Evolutionary conservation across 352 stramenopile species (phyloP), one percentile per base, ranked within the genome.

Genomic region (Thalassiosira mediterranea): DNA sequence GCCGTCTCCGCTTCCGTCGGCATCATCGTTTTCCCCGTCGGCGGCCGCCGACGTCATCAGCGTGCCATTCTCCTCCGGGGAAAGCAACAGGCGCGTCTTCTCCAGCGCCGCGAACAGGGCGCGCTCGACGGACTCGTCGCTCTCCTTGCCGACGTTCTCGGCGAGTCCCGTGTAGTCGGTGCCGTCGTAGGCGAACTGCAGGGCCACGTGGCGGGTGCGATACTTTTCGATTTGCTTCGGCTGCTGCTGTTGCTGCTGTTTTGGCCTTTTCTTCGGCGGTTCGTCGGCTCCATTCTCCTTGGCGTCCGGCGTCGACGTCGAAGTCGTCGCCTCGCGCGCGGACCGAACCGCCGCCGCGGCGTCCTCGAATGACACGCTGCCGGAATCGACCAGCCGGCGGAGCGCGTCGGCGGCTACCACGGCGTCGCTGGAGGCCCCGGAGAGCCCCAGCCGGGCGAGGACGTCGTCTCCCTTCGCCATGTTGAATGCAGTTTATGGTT

Each of bases 91-190:
- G 53, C 95, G 92, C 5, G 95, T 94, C 77, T 94, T 96, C 42
- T 93, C 75, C 2, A 99, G 84, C 23, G 96, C 96, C n/a, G 94
- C 86, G 81, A 99, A 96, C 2, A 99, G 77, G 76, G 95, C 93
- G 29, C 86, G 85, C 79, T 99, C 96, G 26, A 99, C 90, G 0
- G 95, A 98, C 53, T 98, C 86, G 47, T 97, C 93, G 60, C 92
- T 93, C 17, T 79, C 70, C 76, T 95, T 89, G 37, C 95, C 91
- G 2, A 93, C 34, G 71, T 92, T 92, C 67, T 93, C 70, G 8
- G 89, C 84, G 60, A 92, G 84, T 37, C 89, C 89, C 29, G 58
- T 69, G 58, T 87, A 94, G 3, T 75, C 48, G 2, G 77, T 72
- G 25, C 89, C 89, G 64, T 94, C 89, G 59, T 94, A 94, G 13